Conservation (phyloP, 352 stramenopile species). For the Pythium dissotocum region DNA sequence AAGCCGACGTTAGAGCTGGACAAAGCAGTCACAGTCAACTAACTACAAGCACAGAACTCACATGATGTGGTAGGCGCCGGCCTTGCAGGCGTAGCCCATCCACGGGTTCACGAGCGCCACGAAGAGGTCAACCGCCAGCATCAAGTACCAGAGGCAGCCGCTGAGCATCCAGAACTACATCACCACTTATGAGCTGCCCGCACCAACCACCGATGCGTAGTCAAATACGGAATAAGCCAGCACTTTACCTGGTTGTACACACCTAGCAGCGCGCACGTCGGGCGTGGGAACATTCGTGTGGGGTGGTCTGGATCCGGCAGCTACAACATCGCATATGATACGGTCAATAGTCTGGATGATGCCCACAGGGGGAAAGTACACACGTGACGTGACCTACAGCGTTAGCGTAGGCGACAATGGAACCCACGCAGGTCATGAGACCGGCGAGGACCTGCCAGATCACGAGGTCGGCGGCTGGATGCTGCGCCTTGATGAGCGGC, state of each 20-base stretch:
- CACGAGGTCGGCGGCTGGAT: conserved; percentile 75
- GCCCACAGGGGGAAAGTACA: not conserved
- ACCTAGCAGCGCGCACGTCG: conserved; percentile 49
- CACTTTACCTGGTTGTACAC: conserved; percentile 62
- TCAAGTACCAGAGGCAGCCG: conserved; percentile 76
- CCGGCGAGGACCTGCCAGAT: conserved; percentile 75
- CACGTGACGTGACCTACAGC: conserved; percentile 30
- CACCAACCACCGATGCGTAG: too few species aligned
- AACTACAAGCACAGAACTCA: conserved; percentile 26
- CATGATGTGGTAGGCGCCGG: conserved; percentile 83
- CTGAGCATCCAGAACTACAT: conserved; percentile 74
- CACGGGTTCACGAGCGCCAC: conserved; percentile 86
- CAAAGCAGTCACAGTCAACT: not conserved
- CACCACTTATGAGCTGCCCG: too few species aligned
- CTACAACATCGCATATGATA: not conserved
- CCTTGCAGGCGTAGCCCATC: conserved; percentile 88
- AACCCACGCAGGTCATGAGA: conserved; percentile 58
- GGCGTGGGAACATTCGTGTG: conserved; percentile 1
- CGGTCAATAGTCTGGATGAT: too few species aligned
- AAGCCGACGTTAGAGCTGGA: conserved; percentile 4
- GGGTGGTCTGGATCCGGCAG: conserved; percentile 6
- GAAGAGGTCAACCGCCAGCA: conserved; percentile 81
- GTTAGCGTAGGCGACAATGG: conserved; percentile 56
- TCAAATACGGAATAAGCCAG: not conserved
- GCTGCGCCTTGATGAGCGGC: conserved; percentile 77